A percentile compares a stretch with the other conserved stretches of the same genome.
Evolutionary conservation across 129 eudicot genomes (phyloP).

Genomic region (Apium graveolens): DNA sequence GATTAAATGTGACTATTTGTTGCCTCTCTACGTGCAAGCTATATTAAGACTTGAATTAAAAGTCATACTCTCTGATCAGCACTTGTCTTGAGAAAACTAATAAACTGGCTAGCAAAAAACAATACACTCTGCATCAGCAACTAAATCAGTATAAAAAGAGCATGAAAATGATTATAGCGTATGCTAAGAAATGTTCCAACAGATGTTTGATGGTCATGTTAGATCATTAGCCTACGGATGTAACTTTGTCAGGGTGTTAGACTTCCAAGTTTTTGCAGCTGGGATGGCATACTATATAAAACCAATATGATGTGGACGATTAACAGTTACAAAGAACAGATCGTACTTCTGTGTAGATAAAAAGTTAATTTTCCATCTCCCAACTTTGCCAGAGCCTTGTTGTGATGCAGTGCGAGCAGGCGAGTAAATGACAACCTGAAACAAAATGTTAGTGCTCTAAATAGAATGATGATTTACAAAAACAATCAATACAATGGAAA

Average conservation of each 20-base stretch:
- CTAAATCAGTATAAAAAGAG: not conserved
- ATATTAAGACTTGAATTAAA: not conserved
- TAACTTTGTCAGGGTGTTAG: not conserved
- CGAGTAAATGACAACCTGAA: slow-evolving; percentile 69
- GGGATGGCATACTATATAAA: not conserved
- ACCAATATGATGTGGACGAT: not conserved
- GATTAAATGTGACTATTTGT: not conserved
- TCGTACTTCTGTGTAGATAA: slow-evolving; percentile 83
- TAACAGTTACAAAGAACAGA: not conserved
- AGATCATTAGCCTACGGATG: not conserved
- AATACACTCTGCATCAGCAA: not conserved
- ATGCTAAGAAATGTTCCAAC: not conserved
- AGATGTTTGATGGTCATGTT: not conserved
- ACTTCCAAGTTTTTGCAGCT: not conserved
- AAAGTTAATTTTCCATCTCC: slow-evolving; percentile 78
- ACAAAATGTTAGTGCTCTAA: not conserved
- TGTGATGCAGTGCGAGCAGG: slow-evolving; percentile 91
- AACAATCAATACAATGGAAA: not conserved
- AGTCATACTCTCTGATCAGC: not conserved
- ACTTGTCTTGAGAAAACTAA: not conserved
- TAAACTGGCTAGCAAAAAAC: not conserved
- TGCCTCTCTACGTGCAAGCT: not conserved
- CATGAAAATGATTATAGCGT: not conserved
- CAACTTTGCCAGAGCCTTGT: slow-evolving; percentile 93
- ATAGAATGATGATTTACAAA: not conserved